Evolutionary conservation across 2,329 filamentous ascomycete genomes (phyloP), one percentile per base, ranked within the genome.

Genomic region (Clonostachys solani): DNA sequence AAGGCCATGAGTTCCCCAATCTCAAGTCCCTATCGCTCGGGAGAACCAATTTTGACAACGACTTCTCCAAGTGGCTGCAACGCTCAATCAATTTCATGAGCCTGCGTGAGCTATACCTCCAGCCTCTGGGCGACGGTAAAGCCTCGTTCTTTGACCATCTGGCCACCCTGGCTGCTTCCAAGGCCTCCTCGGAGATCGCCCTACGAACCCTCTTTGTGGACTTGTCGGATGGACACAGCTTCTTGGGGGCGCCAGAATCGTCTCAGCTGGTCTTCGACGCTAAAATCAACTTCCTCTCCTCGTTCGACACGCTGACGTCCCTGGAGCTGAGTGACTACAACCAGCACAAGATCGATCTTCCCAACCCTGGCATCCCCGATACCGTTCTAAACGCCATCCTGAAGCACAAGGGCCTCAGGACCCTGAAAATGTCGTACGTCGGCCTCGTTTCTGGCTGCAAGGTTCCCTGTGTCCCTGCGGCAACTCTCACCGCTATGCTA

Each of bases 301-400:
- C 53, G 12, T 58, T 58, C 3, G 35, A 52, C 23, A 52, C 46
- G 1, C 37, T 58, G 17, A 49, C 46, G 2, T 44, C 17, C 6
- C 41, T 57, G 7, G 23, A 35, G 6, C 5, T 58, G 1, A 5
- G 34, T 6, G 45, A 48, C 5, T 33, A 50, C 12, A 50, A 48
- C 40, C 33, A 33, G 5, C 12, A n/a, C 5, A 12, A 23, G 2
- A 23, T 40, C 15, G 12, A 23, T 8, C 5, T 18, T n/a, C 13
- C 13, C 1, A 49, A 52, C 5, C 50, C 47, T 8, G 54, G 19
- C 2, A 10, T 58, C 5, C 13, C 46, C 5, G 33, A 42, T 7
- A 33, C 19, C 1, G 17, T 57, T 13, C 15, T 56, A 7, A 45
- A 44, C n/a, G 50, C 48, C 5, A 51, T 57, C 5, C n/a, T 56